phyloP scores from a whole-genome alignment of 2,329 filamentous ascomycete genomes.

The Leptographium flavum region DNA sequence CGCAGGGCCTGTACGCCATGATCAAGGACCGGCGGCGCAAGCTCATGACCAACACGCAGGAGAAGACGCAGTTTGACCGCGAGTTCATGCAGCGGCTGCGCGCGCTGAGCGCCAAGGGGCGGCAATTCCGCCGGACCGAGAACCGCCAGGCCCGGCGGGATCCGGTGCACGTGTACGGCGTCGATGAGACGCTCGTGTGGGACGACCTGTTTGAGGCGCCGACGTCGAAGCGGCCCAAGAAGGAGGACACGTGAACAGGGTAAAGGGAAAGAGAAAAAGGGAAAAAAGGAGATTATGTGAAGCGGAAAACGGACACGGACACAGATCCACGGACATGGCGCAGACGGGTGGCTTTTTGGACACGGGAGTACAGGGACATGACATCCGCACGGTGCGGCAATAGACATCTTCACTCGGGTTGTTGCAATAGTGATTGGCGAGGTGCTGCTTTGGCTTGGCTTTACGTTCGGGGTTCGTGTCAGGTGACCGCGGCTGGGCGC shows the following conservation, averaged over 20 bases:
- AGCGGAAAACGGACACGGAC: not conserved
- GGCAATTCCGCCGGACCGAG: conserved; percentile 18
- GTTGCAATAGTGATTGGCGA: too few species aligned
- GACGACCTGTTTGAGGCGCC: conserved; percentile 19
- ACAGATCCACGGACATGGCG: too few species aligned
- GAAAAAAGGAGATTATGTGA: not conserved
- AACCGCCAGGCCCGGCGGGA: conserved; percentile 29
- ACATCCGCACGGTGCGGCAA: too few species aligned
- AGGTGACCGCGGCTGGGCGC: too few species aligned
- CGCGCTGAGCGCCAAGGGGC: conserved; percentile 8
- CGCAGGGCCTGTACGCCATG: conserved; percentile 7
- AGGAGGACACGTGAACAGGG: not conserved
- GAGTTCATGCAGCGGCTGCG: conserved; percentile 8
- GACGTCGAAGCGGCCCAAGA: not conserved
- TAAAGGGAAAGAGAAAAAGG: too few species aligned
- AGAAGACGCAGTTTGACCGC: conserved; percentile 6
- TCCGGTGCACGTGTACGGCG: conserved; percentile 33
- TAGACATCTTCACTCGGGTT: too few species aligned
- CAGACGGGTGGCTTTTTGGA: too few species aligned
- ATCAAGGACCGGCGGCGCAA: conserved; percentile 7
- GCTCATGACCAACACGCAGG: not conserved
- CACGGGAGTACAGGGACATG: not conserved
- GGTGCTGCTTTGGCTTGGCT: too few species aligned
- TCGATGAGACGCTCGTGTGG: conserved; percentile 19
- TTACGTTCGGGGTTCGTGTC: too few species aligned